Conservation (phyloP, 306 rosid species). For the Glycine tomentella region DNA sequence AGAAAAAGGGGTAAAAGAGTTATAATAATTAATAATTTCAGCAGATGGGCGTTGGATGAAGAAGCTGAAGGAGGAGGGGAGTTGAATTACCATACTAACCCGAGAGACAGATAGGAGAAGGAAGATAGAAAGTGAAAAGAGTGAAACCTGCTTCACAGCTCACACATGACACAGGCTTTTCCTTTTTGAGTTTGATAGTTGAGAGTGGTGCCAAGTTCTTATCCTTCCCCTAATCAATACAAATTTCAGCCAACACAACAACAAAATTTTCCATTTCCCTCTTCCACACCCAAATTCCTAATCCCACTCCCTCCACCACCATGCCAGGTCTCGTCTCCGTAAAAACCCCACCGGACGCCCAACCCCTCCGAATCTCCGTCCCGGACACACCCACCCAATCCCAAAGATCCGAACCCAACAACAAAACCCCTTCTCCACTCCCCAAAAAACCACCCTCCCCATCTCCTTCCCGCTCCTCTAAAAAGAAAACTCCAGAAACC, state of each 20-base stretch:
- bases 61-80: background rate
- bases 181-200: background rate
- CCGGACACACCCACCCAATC: constrained; percentile 61
- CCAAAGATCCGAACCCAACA: constrained; percentile 62
- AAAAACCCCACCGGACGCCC: constrained; percentile 75
- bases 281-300: no score
- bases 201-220: constrained; percentile 57
- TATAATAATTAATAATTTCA: no score
- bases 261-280: background rate
- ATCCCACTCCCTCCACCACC: background rate
- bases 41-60: no score
- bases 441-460: constrained; percentile 79
- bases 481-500: constrained; percentile 69
- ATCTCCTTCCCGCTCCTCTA: constrained; percentile 80
- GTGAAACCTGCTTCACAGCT: constrained; percentile 50
- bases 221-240: constrained; percentile 34
- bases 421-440: constrained; percentile 76
- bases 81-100: constrained; percentile 47
- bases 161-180: background rate
- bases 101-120: background rate
- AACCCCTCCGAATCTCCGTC: constrained; percentile 69
- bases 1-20: no score
- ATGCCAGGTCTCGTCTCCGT: constrained; percentile 95
- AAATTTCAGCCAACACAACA: background rate
- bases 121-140: constrained; percentile 29